These are phyloP conservation scores for Porodaedalea pini DNA, from an alignment of 1,284 basidiomycete genomes.

Conservation along the genomic window DNA sequence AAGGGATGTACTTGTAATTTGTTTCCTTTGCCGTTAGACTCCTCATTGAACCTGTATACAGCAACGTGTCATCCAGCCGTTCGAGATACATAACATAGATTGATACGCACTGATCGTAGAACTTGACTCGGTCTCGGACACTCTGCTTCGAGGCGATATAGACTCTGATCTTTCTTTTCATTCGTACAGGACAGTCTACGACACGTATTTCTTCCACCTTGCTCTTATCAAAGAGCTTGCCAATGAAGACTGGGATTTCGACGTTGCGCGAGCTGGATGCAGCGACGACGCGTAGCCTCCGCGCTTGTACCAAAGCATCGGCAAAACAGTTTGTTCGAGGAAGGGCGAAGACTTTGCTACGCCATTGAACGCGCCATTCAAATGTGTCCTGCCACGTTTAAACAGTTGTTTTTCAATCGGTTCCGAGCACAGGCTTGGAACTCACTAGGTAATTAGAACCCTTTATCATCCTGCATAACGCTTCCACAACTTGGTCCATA, in stretches of 20 bases:
- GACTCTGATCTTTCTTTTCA: constrained; percentile 3
- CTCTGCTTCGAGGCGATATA: background rate
- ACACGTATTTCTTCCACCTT: background rate
- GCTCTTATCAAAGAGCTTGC: background rate
- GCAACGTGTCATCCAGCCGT: background rate
- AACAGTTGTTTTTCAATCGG: background rate
- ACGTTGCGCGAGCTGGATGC: background rate
- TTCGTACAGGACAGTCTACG: background rate
- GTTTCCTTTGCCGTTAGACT: too few relatives aligned
- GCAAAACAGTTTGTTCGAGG: background rate
- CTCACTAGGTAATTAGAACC: background rate
- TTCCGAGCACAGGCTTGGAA: background rate
- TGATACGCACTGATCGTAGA: background rate
- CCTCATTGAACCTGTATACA: background rate
- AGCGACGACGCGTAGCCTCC: background rate
- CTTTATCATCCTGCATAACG: background rate
- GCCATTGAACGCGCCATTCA: constrained; percentile 4
- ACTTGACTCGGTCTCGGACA: background rate
- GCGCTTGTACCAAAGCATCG: background rate
- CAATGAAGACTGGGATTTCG: background rate
- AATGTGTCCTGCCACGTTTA: background rate
- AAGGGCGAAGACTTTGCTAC: background rate
- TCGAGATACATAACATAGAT: too few relatives aligned
- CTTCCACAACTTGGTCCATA: background rate
- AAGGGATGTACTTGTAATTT: background rate